Percentiles rank a stretch among this genome's conserved stretches.
These are phyloP conservation scores for Schwanniomyces vanrijiae DNA, from an alignment of 805 yeast genomes.

Conservation along the genomic window DNA sequence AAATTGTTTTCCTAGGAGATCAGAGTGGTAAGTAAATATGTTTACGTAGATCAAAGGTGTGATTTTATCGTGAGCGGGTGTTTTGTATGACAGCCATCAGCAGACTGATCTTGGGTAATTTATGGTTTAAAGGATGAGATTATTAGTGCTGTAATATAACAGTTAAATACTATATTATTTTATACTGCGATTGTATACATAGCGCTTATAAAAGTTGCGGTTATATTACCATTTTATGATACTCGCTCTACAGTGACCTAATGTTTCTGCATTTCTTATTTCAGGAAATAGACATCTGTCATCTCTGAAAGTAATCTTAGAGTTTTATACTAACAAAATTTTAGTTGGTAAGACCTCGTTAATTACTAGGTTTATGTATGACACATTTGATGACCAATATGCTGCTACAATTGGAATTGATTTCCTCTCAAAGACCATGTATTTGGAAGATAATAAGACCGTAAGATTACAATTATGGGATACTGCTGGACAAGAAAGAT, in stretches of 20 bases:
- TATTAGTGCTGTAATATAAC: too few relatives aligned
- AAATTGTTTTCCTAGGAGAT: slow-evolving; percentile 95
- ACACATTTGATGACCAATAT: slow-evolving; percentile 93
- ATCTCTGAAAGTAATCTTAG: neutral
- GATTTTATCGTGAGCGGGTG: neutral
- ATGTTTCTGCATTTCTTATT: too few relatives aligned
- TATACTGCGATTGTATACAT: too few relatives aligned
- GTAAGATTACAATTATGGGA: slow-evolving; percentile 96
- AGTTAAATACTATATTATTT: too few relatives aligned
- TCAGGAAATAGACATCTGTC: neutral
- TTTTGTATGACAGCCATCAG: neutral
- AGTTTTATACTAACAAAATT: neutral
- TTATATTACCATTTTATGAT: too few relatives aligned
- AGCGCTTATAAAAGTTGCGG: too few relatives aligned
- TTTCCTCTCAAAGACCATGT: slow-evolving; percentile 91
- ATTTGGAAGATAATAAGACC: slow-evolving; percentile 87
- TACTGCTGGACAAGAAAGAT: slow-evolving; percentile 96
- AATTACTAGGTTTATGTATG: slow-evolving; percentile 97
- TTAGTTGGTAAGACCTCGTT: slow-evolving; percentile 91
- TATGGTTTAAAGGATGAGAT: neutral
- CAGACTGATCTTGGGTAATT: neutral
- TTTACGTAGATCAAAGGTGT: neutral
- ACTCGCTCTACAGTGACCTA: too few relatives aligned
- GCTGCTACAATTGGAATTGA: slow-evolving; percentile 97
- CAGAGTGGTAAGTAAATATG: slow-evolving; percentile 63